Conservation (phyloP, 2,329 filamentous ascomycete species). For the Alternaria angustiovoidea region DNA sequence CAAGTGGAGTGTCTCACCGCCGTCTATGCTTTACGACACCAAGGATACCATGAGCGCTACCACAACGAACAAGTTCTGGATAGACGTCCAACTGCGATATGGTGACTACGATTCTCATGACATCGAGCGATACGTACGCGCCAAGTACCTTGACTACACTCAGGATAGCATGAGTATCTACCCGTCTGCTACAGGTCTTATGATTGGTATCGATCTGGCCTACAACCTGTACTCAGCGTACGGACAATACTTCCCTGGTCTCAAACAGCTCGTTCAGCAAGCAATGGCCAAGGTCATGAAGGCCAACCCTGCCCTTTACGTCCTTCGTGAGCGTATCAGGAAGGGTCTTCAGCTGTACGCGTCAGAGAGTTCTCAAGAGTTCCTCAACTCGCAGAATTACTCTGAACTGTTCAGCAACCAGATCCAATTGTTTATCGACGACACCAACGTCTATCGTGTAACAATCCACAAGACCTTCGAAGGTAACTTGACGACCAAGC, state of each 20-base stretch:
- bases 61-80: constrained; percentile 99
- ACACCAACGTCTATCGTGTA: constrained; percentile 98
- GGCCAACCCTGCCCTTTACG: constrained; percentile 95
- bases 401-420: constrained; percentile 99
- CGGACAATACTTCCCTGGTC: constrained; percentile 96
- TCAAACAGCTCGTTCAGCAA: constrained; percentile 95
- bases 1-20: constrained; percentile 97
- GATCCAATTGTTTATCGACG: constrained; percentile 98
- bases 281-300: constrained; percentile 99
- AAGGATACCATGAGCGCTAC: constrained; percentile 94
- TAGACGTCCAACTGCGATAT: constrained; percentile 95
- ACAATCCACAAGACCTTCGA: constrained; percentile 99
- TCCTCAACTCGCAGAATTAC: constrained; percentile 99
- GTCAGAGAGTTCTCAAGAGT: constrained; percentile 98
- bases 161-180: constrained; percentile 99
- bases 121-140: constrained; percentile 95
- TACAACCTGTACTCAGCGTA: constrained; percentile 99
- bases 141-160: constrained; percentile 98
- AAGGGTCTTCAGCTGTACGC: constrained; percentile 98
- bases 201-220: constrained; percentile 96
- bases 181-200: constrained; percentile 92
- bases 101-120: constrained; percentile 99
- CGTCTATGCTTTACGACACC: constrained; percentile 92
- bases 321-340: constrained; percentile 94
- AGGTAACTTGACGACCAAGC: constrained; percentile 98